These are phyloP conservation scores for Cryptococcus wingfieldii DNA, from an alignment of 1,284 basidiomycete species.

Conservation along the genomic window DNA sequence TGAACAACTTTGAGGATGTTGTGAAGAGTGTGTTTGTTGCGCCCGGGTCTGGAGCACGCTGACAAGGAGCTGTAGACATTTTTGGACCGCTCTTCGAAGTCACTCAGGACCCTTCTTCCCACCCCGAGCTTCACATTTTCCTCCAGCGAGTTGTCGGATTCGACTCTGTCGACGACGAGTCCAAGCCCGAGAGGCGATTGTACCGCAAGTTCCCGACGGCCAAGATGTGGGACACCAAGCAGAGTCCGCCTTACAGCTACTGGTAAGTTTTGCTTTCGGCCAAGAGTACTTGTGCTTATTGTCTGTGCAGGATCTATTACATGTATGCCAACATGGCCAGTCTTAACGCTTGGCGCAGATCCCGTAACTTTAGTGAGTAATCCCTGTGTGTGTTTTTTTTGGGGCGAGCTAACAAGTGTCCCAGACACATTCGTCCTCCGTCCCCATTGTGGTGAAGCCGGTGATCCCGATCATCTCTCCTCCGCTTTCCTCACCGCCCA, in stretches of 20 bases:
- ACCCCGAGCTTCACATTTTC: slow-evolving; percentile 94
- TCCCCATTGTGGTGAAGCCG: slow-evolving; percentile 96
- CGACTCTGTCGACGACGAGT: slow-evolving; percentile 97
- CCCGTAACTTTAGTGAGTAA: slow-evolving; percentile 82
- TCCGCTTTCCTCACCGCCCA: slow-evolving; percentile 94
- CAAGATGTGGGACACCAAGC: slow-evolving; percentile 78
- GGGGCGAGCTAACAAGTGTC: not conserved
- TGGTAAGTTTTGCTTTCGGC: slow-evolving; percentile 56
- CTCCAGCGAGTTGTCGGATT: slow-evolving; percentile 94
- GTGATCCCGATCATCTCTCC: slow-evolving; percentile 95
- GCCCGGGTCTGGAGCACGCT: not conserved
- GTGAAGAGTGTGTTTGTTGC: slow-evolving; percentile 64
- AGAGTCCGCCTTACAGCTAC: slow-evolving; percentile 92
- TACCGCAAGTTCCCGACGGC: slow-evolving; percentile 97
- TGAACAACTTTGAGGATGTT: slow-evolving; percentile 87
- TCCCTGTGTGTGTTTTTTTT: not conserved
- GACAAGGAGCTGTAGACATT: slow-evolving; percentile 59
- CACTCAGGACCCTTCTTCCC: slow-evolving; percentile 80
- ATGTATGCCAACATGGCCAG: slow-evolving; percentile 96
- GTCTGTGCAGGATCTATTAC: slow-evolving; percentile 78
- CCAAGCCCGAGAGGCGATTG: slow-evolving; percentile 83
- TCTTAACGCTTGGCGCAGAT: slow-evolving; percentile 84
- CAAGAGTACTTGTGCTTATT: not conserved
- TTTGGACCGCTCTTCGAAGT: slow-evolving; percentile 95
- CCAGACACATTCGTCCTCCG: slow-evolving; percentile 88